These are phyloP conservation scores for Bruguiera parviflora DNA, from an alignment of 345 rosid species.

Conservation along the genomic window DNA sequence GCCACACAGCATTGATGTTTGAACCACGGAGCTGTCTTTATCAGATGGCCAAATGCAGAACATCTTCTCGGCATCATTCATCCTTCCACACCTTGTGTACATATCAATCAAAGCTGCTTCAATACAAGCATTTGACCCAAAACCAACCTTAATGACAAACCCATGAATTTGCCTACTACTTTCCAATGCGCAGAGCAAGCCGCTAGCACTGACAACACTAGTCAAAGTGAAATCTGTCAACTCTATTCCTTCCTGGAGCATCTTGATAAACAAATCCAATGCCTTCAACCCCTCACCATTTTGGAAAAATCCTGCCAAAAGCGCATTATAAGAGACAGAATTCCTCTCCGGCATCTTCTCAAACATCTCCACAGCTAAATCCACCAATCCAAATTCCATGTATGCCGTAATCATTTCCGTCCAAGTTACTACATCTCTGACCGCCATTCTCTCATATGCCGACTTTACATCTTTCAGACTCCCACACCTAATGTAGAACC, in stretches of 20 bases:
- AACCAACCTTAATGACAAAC: slow-evolving; percentile 61
- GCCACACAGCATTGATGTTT: slow-evolving; percentile 73
- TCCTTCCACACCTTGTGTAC: slow-evolving; percentile 78
- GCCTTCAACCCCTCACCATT: slow-evolving; percentile 52
- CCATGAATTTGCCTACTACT: slow-evolving; percentile 74
- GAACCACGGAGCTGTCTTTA: slow-evolving; percentile 39
- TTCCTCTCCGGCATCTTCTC: slow-evolving; percentile 62
- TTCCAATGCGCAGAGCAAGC: slow-evolving; percentile 39
- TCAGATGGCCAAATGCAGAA: slow-evolving; percentile 48
- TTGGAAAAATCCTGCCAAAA: slow-evolving; percentile 64
- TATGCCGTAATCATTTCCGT: slow-evolving; percentile 64
- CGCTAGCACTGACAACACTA: slow-evolving; percentile 60
- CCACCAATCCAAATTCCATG: slow-evolving; percentile 62
- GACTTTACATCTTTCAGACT: slow-evolving; percentile 38
- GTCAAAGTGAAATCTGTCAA: slow-evolving; percentile 63
- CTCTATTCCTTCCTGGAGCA: slow-evolving; percentile 54
- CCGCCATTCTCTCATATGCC: slow-evolving; percentile 48
- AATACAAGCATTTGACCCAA: slow-evolving; percentile 47
- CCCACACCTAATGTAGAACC: slow-evolving; percentile 55
- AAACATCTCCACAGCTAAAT: slow-evolving; percentile 55
- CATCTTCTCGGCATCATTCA: slow-evolving; percentile 69
- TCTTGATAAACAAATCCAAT: slow-evolving; percentile 44
- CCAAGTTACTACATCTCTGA: slow-evolving; percentile 58
- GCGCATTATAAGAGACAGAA: slow-evolving; percentile 53
- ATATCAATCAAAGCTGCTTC: slow-evolving; percentile 73